Conservation (phyloP, 352 stramenopile genomes). For the Sclerospora graminicola region DNA sequence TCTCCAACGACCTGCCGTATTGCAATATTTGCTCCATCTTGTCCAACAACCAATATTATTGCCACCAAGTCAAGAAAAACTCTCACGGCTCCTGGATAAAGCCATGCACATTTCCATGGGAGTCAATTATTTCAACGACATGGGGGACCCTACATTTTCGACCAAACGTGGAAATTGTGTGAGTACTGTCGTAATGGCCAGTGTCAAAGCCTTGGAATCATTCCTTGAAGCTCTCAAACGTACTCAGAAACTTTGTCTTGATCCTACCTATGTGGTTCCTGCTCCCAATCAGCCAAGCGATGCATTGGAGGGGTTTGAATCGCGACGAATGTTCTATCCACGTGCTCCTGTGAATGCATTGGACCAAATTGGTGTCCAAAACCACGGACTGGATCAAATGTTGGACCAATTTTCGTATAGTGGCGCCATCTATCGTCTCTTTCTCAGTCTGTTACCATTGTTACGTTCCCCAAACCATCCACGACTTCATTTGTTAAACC, state of each 20-base stretch:
- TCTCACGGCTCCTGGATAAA: neutral
- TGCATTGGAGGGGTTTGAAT: slow-evolving; percentile 22
- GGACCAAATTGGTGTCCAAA: no score
- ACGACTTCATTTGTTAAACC: slow-evolving; percentile 46
- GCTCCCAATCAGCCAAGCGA: slow-evolving; percentile 11
- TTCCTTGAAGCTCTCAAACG: slow-evolving; percentile 36
- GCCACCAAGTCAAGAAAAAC: neutral
- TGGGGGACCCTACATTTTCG: slow-evolving; percentile 29
- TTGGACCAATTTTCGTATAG: slow-evolving; percentile 26
- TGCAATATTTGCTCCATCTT: slow-evolving; percentile 57
- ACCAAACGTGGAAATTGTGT: slow-evolving; percentile 38
- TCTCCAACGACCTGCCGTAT: slow-evolving; percentile 41
- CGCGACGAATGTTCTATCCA: slow-evolving; percentile 25
- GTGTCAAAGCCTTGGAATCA: slow-evolving; percentile 51
- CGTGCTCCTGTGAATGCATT: slow-evolving; percentile 15
- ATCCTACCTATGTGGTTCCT: slow-evolving; percentile 37
- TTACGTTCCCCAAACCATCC: slow-evolving; percentile 34
- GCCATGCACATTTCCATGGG: slow-evolving; percentile 29
- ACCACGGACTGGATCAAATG: neutral
- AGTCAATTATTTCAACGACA: slow-evolving; percentile 69
- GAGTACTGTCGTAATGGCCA: slow-evolving; percentile 42
- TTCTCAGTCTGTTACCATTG: slow-evolving; percentile 41
- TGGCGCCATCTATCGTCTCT: slow-evolving; percentile 30
- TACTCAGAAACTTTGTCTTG: slow-evolving; percentile 19
- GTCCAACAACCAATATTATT: slow-evolving; percentile 47